Conservation (phyloP, 805 yeast genomes). For the Starmerella powellii region DNA sequence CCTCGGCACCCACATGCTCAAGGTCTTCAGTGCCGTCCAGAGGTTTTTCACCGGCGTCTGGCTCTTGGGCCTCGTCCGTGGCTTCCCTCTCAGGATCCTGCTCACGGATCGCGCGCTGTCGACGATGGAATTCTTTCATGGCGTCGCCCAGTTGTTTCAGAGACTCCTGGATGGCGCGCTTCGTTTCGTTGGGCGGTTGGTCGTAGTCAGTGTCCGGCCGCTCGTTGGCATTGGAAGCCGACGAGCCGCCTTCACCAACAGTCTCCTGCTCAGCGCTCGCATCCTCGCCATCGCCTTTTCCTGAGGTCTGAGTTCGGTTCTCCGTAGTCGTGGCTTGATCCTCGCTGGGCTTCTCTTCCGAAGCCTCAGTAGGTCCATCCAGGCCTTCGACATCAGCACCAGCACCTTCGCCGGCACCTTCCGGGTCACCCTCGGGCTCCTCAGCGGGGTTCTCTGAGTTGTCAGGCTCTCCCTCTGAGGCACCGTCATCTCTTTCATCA, state of each 20-base stretch:
- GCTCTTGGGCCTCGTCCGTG: slow-evolving; percentile 24
- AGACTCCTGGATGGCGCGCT: slow-evolving; percentile 37
- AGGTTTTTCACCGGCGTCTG: slow-evolving; percentile 32
- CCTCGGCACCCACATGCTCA: slow-evolving; percentile 42
- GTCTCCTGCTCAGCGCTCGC: slow-evolving; percentile 26
- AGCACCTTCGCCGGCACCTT: slow-evolving; percentile 23
- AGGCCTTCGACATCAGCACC: slow-evolving; percentile 37
- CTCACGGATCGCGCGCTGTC: slow-evolving; percentile 66
- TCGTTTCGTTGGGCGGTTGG: neutral
- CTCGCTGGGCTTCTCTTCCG: slow-evolving; percentile 32
- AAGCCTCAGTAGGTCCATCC: slow-evolving; percentile 65
- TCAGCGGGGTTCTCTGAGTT: slow-evolving; percentile 9
- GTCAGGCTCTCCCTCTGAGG: slow-evolving; percentile 24
- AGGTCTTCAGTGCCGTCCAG: slow-evolving; percentile 39
- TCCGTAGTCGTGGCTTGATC: slow-evolving; percentile 23
- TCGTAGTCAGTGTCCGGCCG: slow-evolving; percentile 54
- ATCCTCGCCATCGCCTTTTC: slow-evolving; percentile 49
- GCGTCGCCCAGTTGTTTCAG: slow-evolving; percentile 85
- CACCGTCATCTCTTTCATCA: slow-evolving; percentile 25
- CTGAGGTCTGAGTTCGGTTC: slow-evolving; percentile 36
- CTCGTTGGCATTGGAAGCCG: slow-evolving; percentile 46
- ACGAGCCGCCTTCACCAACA: slow-evolving; percentile 42
- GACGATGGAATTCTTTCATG: slow-evolving; percentile 78
- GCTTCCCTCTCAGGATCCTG: slow-evolving; percentile 37
- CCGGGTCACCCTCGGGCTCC: slow-evolving; percentile 23